These are phyloP conservation scores for Ascocoryne sarcoides DNA, from an alignment of 2,329 filamentous ascomycete genomes.

Conservation along the genomic window DNA sequence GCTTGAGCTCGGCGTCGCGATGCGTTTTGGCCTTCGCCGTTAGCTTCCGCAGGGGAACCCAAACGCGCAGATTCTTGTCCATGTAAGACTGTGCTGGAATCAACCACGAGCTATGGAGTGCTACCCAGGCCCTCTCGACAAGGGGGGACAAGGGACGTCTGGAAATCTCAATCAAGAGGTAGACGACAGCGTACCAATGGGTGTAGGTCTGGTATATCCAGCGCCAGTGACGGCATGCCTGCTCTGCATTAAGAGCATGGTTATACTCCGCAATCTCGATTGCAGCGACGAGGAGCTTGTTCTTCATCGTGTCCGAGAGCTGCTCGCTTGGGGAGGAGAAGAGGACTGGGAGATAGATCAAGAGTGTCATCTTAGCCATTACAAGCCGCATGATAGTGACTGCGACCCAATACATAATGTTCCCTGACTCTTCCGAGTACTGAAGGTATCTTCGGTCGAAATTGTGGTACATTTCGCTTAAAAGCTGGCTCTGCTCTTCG, in stretches of 20 bases:
- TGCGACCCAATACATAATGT: constrained; percentile 33
- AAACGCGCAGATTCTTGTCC: constrained; percentile 43
- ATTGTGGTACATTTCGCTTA: constrained; percentile 37
- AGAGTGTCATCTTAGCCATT: constrained; percentile 44
- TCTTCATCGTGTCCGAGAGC: constrained; percentile 32
- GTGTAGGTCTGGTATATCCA: constrained; percentile 33
- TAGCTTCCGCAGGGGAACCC: constrained; percentile 50
- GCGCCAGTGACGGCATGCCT: constrained; percentile 34
- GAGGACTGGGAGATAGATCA: constrained; percentile 44
- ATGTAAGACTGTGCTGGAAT: constrained; percentile 14
- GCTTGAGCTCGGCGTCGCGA: constrained; percentile 27
- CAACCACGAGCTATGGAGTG: constrained; percentile 25
- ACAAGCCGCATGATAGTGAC: constrained; percentile 38
- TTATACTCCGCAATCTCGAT: constrained; percentile 50
- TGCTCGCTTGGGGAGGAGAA: constrained; percentile 33
- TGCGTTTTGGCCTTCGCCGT: constrained; percentile 44
- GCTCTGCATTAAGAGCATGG: constrained; percentile 43
- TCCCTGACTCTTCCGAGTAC: constrained; percentile 27
- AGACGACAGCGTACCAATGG: constrained; percentile 34
- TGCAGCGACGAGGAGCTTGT: constrained; percentile 40
- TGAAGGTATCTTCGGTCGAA: constrained; percentile 37
- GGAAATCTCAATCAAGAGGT: constrained; percentile 30
- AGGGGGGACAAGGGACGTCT: constrained; percentile 28
- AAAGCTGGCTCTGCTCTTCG: constrained; percentile 36
- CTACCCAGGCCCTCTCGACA: constrained; percentile 31